These are phyloP conservation scores for Ustilago loliicola DNA, from an alignment of 1,284 basidiomycete genomes.

Conservation along the genomic window DNA sequence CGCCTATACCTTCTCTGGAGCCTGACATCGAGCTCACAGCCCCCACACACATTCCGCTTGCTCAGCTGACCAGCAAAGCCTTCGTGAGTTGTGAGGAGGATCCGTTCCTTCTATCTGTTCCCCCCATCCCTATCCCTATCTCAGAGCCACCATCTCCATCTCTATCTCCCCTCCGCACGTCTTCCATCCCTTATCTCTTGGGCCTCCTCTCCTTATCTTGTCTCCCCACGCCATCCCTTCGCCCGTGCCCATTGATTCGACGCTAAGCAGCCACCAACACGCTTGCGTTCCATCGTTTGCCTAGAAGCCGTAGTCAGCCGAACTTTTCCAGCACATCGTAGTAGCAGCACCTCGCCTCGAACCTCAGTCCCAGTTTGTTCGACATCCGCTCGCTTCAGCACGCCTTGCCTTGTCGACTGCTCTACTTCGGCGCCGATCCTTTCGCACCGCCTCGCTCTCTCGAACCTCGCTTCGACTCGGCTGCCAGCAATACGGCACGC, in stretches of 20 bases:
- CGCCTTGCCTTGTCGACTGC: neutral
- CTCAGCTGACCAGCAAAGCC: slow-evolving; percentile 24
- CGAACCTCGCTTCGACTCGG: neutral
- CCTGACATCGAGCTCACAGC: neutral
- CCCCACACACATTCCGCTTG: slow-evolving; percentile 22
- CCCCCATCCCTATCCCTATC: slow-evolving; percentile 19
- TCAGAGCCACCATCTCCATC: slow-evolving; percentile 25
- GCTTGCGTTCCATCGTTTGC: slow-evolving; percentile 7
- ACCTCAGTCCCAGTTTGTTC: neutral
- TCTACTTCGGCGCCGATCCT: neutral
- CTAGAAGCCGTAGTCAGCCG: slow-evolving; percentile 15
- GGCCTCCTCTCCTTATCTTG: slow-evolving; percentile 29
- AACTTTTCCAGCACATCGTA: slow-evolving; percentile 1
- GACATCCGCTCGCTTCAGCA: slow-evolving; percentile 2
- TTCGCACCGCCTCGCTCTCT: neutral
- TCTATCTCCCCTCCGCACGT: slow-evolving; percentile 14
- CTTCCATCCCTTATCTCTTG: slow-evolving; percentile 40
- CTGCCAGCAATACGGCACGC: neutral
- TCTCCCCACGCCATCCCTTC: slow-evolving; percentile 24
- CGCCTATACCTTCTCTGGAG: neutral
- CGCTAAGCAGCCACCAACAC: slow-evolving; percentile 5
- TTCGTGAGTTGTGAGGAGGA: neutral
- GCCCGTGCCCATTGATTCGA: slow-evolving; percentile 22
- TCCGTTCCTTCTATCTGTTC: slow-evolving; percentile 18
- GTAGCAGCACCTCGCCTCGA: neutral